phyloP scores from a whole-genome alignment of 805 yeast species.

The Hanseniaspora mollemarum region DNA sequence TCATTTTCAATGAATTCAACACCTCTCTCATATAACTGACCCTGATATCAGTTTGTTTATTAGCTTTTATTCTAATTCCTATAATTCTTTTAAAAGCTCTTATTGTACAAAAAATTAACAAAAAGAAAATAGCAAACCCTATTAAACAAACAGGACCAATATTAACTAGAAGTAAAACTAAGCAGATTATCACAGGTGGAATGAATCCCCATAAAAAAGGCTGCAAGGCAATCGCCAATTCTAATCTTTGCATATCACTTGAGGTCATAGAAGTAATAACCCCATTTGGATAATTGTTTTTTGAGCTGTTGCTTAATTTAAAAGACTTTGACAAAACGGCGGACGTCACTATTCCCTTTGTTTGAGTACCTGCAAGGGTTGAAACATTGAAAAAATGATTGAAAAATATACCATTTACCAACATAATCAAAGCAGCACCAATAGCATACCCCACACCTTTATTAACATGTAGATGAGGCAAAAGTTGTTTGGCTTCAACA shows the following conservation, averaged over 20 bases:
- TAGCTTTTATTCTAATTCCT: conserved; percentile 43
- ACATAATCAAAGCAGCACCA: conserved; percentile 40
- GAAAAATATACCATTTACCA: conserved; percentile 31
- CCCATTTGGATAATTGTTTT: conserved; percentile 45
- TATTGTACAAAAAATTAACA: conserved; percentile 39
- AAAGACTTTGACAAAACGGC: conserved; percentile 55
- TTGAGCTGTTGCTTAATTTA: conserved; percentile 41
- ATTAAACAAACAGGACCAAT: conserved; percentile 59
- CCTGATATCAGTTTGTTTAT: conserved; percentile 51
- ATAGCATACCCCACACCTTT: conserved; percentile 52
- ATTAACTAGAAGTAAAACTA: conserved; percentile 51
- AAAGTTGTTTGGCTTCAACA: conserved; percentile 37
- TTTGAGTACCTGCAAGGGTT: conserved; percentile 53
- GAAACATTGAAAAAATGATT: conserved; percentile 45
- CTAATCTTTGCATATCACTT: conserved; percentile 67
- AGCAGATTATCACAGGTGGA: conserved; percentile 45
- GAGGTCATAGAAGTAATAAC: conserved; percentile 61
- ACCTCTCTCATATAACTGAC: conserved; percentile 52
- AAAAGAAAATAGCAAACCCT: conserved; percentile 47
- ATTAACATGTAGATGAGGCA: conserved; percentile 31
- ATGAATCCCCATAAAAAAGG: conserved; percentile 39
- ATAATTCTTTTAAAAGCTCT: conserved; percentile 39
- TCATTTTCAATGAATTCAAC: conserved; percentile 49
- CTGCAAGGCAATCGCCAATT: conserved; percentile 52
- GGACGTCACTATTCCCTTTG: conserved; percentile 53